A percentile compares a stretch with the other conserved stretches of the same genome.
Evolutionary conservation across 352 stramenopile species (phyloP).

Genomic region (Pythium rhizo-oryzae): DNA sequence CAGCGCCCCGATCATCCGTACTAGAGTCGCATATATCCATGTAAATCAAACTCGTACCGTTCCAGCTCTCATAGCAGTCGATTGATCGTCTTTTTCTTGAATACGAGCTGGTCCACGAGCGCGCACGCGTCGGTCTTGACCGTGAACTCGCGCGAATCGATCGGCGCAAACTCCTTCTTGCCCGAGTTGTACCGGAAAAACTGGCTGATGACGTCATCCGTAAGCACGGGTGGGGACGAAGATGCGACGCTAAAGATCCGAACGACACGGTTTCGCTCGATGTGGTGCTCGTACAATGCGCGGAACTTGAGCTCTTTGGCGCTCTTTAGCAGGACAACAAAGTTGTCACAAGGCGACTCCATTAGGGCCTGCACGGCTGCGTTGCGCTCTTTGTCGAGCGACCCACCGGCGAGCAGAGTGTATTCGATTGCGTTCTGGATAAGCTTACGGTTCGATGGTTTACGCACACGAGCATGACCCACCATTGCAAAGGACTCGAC

Average conservation of each 20-base stretch:
- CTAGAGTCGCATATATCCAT: neutral
- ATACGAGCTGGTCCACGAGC: constrained; percentile 53
- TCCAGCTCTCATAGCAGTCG: constrained; percentile 7
- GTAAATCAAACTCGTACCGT: neutral
- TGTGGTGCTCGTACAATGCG: constrained; percentile 66
- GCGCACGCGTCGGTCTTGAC: constrained; percentile 76
- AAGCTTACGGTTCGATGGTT: constrained; percentile 65
- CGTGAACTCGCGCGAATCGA: constrained; percentile 71
- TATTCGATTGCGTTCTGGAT: constrained; percentile 83
- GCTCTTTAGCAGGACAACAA: constrained; percentile 76
- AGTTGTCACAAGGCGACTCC: constrained; percentile 62
- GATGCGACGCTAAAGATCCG: constrained; percentile 46
- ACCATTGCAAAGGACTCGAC: constrained; percentile 13
- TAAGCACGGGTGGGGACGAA: constrained; percentile 36
- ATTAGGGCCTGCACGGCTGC: constrained; percentile 47
- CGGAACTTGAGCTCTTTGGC: constrained; percentile 76
- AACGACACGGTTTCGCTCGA: constrained; percentile 42
- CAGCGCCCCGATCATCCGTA: constrained; percentile 3
- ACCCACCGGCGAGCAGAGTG: constrained; percentile 66
- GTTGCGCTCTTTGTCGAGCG: constrained; percentile 56
- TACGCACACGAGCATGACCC: constrained; percentile 27
- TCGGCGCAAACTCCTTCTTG: constrained; percentile 75
- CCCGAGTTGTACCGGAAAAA: constrained; percentile 88
- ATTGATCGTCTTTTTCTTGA: constrained; percentile 42
- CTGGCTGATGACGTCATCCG: constrained; percentile 48